Percentiles rank a stretch among this genome's conserved stretches.
Evolutionary conservation across 768 basidiomycete genomes (phyloP).

Genomic region (Tricholoma furcatifolium): DNA sequence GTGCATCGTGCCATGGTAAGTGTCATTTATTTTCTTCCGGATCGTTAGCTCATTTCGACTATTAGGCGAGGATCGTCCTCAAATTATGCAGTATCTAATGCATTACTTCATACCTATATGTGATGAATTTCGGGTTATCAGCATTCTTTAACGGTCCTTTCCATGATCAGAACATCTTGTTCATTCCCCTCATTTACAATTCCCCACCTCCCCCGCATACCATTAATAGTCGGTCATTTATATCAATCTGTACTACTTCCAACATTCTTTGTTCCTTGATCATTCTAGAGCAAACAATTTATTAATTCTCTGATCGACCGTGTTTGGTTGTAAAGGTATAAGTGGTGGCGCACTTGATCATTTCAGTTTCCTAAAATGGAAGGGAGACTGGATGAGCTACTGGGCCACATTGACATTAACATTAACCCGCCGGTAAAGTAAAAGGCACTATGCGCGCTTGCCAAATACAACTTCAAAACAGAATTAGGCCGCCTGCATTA

Average conservation of each 20-base stretch:
- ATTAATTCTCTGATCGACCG: background rate
- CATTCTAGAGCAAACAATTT: conserved; percentile 10
- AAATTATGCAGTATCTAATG: conserved; percentile 15
- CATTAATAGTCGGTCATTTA: conserved; percentile 19
- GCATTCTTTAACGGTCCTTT: conserved; percentile 25
- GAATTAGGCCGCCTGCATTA: too few relatives aligned
- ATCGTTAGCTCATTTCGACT: background rate
- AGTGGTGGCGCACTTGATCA: conserved; percentile 9
- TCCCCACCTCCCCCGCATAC: conserved; percentile 15
- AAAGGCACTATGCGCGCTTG: too few relatives aligned
- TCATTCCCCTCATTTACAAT: conserved; percentile 8
- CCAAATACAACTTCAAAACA: too few relatives aligned
- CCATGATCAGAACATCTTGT: conserved; percentile 10
- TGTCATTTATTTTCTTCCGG: background rate
- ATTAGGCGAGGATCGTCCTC: conserved; percentile 6
- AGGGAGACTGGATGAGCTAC: conserved; percentile 2
- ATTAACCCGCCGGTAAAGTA: conserved; percentile 8
- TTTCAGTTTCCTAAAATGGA: conserved; percentile 7
- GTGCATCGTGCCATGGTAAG: conserved; percentile 14
- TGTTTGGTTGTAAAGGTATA: background rate
- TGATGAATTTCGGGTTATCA: conserved; percentile 11
- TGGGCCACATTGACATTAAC: conserved; percentile 3
- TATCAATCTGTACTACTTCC: conserved; percentile 21
- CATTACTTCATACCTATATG: conserved; percentile 11
- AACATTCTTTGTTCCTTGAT: conserved; percentile 12